These are phyloP conservation scores for Cordyceps pruinosa DNA, from an alignment of 2,329 filamentous ascomycete species.

Conservation along the genomic window DNA sequence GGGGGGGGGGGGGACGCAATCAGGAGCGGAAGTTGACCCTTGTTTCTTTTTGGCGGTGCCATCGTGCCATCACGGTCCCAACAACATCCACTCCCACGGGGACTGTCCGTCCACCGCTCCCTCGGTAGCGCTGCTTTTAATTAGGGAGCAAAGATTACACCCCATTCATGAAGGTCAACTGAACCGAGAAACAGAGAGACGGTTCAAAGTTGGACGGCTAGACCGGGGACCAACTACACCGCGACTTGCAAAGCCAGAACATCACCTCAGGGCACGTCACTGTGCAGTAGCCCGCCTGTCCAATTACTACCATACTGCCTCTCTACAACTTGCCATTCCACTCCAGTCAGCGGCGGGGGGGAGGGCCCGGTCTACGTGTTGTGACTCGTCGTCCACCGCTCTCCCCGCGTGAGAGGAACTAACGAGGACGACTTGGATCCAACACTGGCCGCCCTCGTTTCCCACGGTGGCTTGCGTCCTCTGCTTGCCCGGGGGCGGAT, in stretches of 20 bases:
- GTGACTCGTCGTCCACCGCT: not conserved
- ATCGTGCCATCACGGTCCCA: not conserved
- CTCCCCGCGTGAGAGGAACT: not conserved
- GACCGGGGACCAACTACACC: too few species aligned
- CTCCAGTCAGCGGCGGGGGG: too few species aligned
- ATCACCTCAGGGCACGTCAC: not conserved
- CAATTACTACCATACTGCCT: not conserved
- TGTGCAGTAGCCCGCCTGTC: not conserved
- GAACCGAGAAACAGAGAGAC: too few species aligned
- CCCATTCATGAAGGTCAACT: too few species aligned
- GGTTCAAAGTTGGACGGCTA: too few species aligned
- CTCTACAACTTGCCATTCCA: not conserved
- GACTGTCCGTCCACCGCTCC: constrained; percentile 1
- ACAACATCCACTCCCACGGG: not conserved
- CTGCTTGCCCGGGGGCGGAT: not conserved
- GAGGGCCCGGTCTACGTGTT: not conserved
- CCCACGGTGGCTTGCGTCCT: not conserved
- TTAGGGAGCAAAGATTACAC: not conserved
- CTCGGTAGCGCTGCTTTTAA: not conserved
- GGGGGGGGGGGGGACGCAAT: not conserved
- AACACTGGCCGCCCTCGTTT: not conserved
- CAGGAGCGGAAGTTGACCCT: too few species aligned
- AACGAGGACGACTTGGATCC: not conserved
- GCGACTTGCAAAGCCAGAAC: not conserved
- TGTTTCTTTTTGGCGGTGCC: too few species aligned